Base-by-base conservation (phyloP, 805 yeast genomes). In the Starmerella stellata region DNA sequence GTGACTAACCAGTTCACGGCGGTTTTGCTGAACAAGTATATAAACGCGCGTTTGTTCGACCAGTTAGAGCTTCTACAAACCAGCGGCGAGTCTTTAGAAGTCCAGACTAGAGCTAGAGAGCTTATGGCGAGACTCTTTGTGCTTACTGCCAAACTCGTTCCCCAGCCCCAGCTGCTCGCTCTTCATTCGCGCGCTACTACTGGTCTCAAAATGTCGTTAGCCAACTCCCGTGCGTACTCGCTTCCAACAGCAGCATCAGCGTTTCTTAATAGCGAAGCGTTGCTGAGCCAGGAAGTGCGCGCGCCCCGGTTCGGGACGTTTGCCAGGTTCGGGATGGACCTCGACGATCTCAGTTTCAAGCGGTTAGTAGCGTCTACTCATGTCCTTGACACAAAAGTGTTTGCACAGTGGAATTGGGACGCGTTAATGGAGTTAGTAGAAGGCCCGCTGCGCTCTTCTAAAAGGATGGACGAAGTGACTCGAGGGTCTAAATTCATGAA, bases 401-500 rank as follows among this genome's bases (percentile, higher is more conserved):
- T 67, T 52, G 62, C 73, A 1, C 73, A 72, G 37, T 90, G 99
- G 99, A 75, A 83, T 51, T 85, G 95, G 93, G 70, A 67, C 20
- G 61, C 75, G 1, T 62, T 90, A 0, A 61, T 69, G 15, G 78
- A 74, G 41, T 59, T 90, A n/a, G 68, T 82, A 48, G 75, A 69
- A 47, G 95, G 95, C 0, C 94, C 95, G 0, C 57, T 90, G n/a
- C 57, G 70, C 41, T 75, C 72, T 49, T 75, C 79, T 0, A 70
- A 64, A 45, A 63, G 81, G 36, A 64, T 90, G 32, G 93, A 82
- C 24, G 96, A 87, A 40, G 62, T 78, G 1, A 65, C 74, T 27
- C 73, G 69, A 48, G 75, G 77, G 2, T 82, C 95, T 1, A 87
- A 85, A 51, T 81, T 90, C 50, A 65, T 85, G 53, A 85, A 87